Conservation (phyloP, 805 yeast genomes). For the Zygosaccharomyces lentus region DNA sequence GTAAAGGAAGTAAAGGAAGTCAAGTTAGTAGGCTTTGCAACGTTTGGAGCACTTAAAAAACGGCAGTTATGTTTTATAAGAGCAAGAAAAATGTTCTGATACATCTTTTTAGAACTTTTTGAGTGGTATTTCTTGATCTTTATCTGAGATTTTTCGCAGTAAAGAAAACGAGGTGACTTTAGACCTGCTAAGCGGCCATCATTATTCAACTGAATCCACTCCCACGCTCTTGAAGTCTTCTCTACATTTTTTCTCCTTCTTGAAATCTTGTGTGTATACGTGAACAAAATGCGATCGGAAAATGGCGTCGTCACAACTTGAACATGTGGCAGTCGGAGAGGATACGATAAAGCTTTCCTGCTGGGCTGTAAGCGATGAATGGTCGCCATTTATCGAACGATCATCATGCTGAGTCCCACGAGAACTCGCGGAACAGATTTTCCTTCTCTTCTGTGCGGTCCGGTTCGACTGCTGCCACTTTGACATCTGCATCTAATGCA, state of each 20-base stretch:
- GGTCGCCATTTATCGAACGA: conserved; percentile 6
- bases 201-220: neutral
- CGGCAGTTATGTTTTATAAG: no score
- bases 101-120: no score
- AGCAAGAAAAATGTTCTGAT: no score
- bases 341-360: neutral
- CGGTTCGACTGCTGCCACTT: conserved; percentile 32
- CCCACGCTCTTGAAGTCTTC: neutral
- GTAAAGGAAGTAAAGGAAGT: no score
- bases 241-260: neutral
- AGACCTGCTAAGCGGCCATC: no score
- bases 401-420: conserved; percentile 3
- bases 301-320: neutral
- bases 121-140: no score
- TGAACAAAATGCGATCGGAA: neutral
- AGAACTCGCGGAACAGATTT: conserved; percentile 15
- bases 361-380: conserved; percentile 6
- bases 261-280: neutral
- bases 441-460: conserved; percentile 35
- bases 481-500: conserved; percentile 25
- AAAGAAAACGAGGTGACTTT: neutral
- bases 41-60: no score
- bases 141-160: no score
- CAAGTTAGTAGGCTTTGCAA: no score
- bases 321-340: neutral